Base-by-base conservation (phyloP, 306 rosid species). In the Cicer yamashitae region DNA sequence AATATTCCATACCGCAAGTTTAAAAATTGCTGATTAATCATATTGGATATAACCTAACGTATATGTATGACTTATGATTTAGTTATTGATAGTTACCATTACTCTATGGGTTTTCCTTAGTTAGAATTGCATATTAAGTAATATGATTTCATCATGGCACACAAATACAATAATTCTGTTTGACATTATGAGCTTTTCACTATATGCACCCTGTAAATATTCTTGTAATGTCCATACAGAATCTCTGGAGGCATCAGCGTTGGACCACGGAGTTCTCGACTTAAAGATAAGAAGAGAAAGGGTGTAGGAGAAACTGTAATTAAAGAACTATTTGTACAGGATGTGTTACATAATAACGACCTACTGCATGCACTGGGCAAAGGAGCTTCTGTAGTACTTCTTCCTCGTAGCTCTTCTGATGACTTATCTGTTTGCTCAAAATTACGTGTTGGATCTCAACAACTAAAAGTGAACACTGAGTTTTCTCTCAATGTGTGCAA, bases 211-310 rank as follows among this genome's bases (percentile, higher is more conserved):
- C 37, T 68, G 70, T 64, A 67, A 76, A 44, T 77, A 46, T 74
- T 22, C 71, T 78, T 73, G 52, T 85, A 66, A 84, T 82, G 67
- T 86, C 70, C 39, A 50, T 77, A 70, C 87, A 96, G 99, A 84
- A 68, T 81, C 53, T 94, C 96, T 66, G 79, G 53, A 40, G 71
- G 83, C 76, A 77, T 80, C 57, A 73, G 78, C 82, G 74, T 86
- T 57, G 96, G 80, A 81, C 99, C 99, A 77, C 88, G 97, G 58
- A 96, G 99, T 81, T 96, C 97, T 75, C 88, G 98, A 54, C 93
- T 96, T 74, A 96, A 93, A 84, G 96, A 92, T 77, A 96, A 89
- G 87, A 96, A 78, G 81, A 77, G 52, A 77, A 96, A 79, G 84
- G 85, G 96, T 73, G 99, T 92, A 92, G 98, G 99, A 67, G 99